phyloP scores from a whole-genome alignment of 176 grass and related monocot genomes.

The Melocanna baccifera region DNA sequence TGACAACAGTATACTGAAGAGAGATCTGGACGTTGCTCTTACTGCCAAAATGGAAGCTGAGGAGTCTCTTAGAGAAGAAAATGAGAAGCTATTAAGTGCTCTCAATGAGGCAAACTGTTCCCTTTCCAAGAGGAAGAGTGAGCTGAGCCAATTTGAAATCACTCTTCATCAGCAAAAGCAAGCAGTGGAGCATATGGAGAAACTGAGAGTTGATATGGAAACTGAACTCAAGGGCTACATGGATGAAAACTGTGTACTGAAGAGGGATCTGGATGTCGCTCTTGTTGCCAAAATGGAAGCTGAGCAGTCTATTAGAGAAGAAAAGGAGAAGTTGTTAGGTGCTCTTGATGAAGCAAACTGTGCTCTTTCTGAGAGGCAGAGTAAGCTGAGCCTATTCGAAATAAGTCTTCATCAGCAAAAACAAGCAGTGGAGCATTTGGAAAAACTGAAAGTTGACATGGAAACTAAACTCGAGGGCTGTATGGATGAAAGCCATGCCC shows the following conservation, averaged over 20 bases:
- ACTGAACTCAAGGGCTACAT: conserved; percentile 39
- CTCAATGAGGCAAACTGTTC: conserved; percentile 31
- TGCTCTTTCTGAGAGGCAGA: conserved; percentile 40
- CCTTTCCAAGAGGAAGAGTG: conserved; percentile 25
- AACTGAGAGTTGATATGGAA: conserved; percentile 35
- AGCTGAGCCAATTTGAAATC: conserved; percentile 25
- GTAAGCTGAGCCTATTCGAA: conserved; percentile 24
- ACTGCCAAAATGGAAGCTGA: conserved; percentile 30
- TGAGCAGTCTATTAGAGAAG: conserved; percentile 38
- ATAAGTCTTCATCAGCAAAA: conserved; percentile 39
- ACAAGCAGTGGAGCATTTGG: conserved; percentile 30
- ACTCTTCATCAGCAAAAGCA: conserved; percentile 25
- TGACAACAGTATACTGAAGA: conserved; percentile 26
- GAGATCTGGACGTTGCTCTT: conserved; percentile 35
- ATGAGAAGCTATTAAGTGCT: conserved; percentile 18
- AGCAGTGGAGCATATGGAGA: conserved; percentile 29
- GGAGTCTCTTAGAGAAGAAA: conserved; percentile 38
- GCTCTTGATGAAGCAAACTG: conserved; percentile 41
- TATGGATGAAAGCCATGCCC: conserved; percentile 30
- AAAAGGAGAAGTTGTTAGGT: conserved; percentile 40
- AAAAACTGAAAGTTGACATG: conserved; percentile 39
- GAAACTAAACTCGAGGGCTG: conserved; percentile 41
- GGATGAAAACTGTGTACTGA: conserved; percentile 30
- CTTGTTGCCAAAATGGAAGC: conserved; percentile 42
- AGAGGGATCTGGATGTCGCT: conserved; percentile 43